Base-by-base conservation (phyloP, 2,329 filamentous ascomycete species). In the Thelonectria blattea region DNA sequence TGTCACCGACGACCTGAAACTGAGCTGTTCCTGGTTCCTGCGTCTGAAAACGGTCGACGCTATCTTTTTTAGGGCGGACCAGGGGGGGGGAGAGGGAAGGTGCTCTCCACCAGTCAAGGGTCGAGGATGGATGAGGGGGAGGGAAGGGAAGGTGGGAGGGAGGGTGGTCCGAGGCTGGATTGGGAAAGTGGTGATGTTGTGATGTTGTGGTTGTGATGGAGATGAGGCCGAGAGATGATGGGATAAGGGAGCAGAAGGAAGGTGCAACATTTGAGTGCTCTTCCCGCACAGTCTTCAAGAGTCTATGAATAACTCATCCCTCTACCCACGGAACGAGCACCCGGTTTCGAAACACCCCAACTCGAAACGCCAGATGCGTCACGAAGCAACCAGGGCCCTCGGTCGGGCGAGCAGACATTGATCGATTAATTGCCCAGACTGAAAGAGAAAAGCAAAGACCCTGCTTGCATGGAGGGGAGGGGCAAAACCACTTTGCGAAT, bases 21-120 rank as follows among this genome's bases (percentile, higher is more conserved):
- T 45, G 37, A 17, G 17, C 39, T 58, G 60, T 64, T 67, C 60
- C 62, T 60, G 60, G 67, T 69, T 69, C 67, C 67, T 69, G 67
- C 67, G 37, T 69, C 66, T 58, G 61, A 2, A 30, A 30, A 30
- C 27, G 27, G 27, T 30, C 27, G 53, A 56, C 55, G 64, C 39
- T 54, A 20, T 11, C 41, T 20, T 43, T n/a, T 24, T 15, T 30
- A 42, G 6, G 52, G 32, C 27, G 52, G 52, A 15, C 43, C 49
- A 41, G n/a, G 47, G 30, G 52, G 39, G 24, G 22, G 47, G 30
- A 41, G 39, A n/a, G 47, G 8, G 8, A 7, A 30, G 8, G 2
- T 30, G 27, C 27, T 30, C 27, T 30, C 27, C 27, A 30, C 27
- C 27, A 30, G 8, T 37, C 34, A 37, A 37, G 34, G 3, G 3